These are phyloP conservation scores for Colletotrichum noveboracense DNA, from an alignment of 2,329 filamentous ascomycete genomes.

Conservation along the genomic window DNA sequence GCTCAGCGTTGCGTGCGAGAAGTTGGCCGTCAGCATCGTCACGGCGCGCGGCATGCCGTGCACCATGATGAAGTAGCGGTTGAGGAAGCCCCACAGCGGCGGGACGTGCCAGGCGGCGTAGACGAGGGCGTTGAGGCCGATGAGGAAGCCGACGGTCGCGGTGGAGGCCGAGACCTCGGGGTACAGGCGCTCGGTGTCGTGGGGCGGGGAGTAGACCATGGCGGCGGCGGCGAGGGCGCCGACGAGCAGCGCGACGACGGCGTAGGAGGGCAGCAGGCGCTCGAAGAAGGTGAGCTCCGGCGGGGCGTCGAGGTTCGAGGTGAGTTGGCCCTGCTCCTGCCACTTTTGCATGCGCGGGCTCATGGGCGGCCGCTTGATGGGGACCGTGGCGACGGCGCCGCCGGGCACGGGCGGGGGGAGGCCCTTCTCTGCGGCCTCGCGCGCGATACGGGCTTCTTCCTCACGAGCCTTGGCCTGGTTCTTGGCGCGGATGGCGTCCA, in stretches of 20 bases:
- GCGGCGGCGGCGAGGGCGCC: conserved; percentile 48
- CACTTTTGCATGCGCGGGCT: conserved; percentile 46
- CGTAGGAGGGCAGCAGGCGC: conserved; percentile 60
- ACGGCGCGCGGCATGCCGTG: conserved; percentile 69
- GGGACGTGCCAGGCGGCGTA: conserved; percentile 68
- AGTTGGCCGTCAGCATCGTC: conserved; percentile 67
- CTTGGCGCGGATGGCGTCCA: conserved; percentile 61
- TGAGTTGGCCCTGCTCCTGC: conserved; percentile 42
- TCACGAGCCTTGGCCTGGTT: conserved; percentile 56
- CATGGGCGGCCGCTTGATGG: conserved; percentile 43
- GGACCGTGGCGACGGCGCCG: conserved; percentile 46
- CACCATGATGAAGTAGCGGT: conserved; percentile 70
- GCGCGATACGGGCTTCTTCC: conserved; percentile 48
- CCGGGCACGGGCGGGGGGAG: conserved; percentile 42
- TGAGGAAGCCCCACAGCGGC: conserved; percentile 68
- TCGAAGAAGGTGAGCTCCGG: conserved; percentile 58
- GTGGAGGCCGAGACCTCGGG: conserved; percentile 66
- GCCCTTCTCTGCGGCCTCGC: conserved; percentile 31
- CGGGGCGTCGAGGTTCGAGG: conserved; percentile 55
- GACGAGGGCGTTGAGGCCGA: conserved; percentile 63
- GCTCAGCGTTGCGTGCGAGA: conserved; percentile 68
- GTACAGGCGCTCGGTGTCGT: conserved; percentile 53
- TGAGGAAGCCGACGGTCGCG: conserved; percentile 67
- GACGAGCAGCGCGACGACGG: conserved; percentile 51
- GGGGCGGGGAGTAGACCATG: conserved; percentile 46